Conservation (phyloP, 108 stramenopile species). For the Cyclostephanos tholiformis region DNA sequence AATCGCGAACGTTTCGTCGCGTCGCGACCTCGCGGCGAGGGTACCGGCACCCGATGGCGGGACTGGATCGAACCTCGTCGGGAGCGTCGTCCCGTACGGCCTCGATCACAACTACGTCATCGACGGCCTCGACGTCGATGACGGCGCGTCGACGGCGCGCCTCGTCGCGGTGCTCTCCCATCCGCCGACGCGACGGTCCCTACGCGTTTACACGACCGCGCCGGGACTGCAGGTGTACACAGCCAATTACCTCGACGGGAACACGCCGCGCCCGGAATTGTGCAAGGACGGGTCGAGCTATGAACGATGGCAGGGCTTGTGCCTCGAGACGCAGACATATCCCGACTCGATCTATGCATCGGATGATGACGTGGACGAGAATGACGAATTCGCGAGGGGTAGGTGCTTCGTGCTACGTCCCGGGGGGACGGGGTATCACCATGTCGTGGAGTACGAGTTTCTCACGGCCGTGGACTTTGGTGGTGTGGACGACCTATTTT, state of each 20-base stretch:
- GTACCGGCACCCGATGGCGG: constrained; percentile 12
- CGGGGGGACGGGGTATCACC: constrained; percentile 53
- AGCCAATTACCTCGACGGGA: constrained; percentile 69
- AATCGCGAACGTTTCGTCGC: constrained; percentile 20
- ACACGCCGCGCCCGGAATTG: constrained; percentile 20
- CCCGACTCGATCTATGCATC: constrained; percentile 66
- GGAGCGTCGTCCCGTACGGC: constrained; percentile 63
- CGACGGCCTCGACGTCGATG: constrained; percentile 10
- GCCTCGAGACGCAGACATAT: constrained; percentile 88
- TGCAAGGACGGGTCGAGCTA: constrained; percentile 58
- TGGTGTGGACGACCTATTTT: background rate
- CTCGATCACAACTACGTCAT: constrained; percentile 87
- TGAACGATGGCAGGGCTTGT: constrained; percentile 70
- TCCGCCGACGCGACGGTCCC: constrained; percentile 39
- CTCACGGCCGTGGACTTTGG: background rate
- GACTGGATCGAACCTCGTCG: constrained; percentile 22
- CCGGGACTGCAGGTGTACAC: constrained; percentile 92
- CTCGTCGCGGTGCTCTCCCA: constrained; percentile 41
- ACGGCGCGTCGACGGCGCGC: constrained; percentile 5
- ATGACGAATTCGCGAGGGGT: constrained; percentile 59
- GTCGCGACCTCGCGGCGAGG: constrained; percentile 4
- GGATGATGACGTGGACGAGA: constrained; percentile 1
- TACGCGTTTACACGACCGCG: constrained; percentile 65
- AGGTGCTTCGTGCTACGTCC: constrained; percentile 66
- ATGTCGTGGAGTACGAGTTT: constrained; percentile 38